These are phyloP conservation scores for Galium porrigens DNA, from an alignment of 305 asterid genomes.

Conservation along the genomic window DNA sequence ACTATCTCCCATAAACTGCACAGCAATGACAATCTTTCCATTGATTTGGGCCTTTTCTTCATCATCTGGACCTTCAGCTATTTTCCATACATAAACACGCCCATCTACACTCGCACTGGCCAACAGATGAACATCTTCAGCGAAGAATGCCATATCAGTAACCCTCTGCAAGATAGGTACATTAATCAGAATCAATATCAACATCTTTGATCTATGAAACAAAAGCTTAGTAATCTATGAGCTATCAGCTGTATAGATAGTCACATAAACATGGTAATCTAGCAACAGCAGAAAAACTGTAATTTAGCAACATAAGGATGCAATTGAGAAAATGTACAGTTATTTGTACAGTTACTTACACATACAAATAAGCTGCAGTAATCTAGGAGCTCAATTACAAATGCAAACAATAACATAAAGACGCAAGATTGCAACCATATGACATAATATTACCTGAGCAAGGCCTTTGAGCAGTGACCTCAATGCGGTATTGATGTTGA, in stretches of 20 bases:
- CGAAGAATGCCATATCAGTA: slow-evolving; percentile 94
- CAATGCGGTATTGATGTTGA: slow-evolving; percentile 75
- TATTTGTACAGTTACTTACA: no score
- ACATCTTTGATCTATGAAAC: not conserved
- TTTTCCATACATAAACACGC: slow-evolving; percentile 78
- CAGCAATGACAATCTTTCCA: slow-evolving; percentile 52
- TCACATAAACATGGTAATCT: no score
- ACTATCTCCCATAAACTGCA: slow-evolving; percentile 66
- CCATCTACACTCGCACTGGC: slow-evolving; percentile 97
- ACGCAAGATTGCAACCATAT: not conserved
- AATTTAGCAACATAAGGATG: not conserved
- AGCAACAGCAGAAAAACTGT: not conserved
- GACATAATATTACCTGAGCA: slow-evolving; percentile 39
- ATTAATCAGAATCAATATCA: slow-evolving; percentile 11
- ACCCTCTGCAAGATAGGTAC: slow-evolving; percentile 58
- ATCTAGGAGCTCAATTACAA: no score
- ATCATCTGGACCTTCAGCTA: slow-evolving; percentile 76
- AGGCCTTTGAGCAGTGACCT: slow-evolving; percentile 82
- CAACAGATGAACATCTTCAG: slow-evolving; percentile 87
- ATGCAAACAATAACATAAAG: no score
- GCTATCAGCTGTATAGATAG: no score
- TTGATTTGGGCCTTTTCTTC: slow-evolving; percentile 82
- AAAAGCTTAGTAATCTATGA: not conserved
- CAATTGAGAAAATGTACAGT: no score
- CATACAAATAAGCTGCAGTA: no score